Percentiles rank a stretch among this genome's conserved stretches.
Conservation (phyloP, 495 filamentous ascomycete genomes). For the Friedmanniomyces endolithicus region DNA sequence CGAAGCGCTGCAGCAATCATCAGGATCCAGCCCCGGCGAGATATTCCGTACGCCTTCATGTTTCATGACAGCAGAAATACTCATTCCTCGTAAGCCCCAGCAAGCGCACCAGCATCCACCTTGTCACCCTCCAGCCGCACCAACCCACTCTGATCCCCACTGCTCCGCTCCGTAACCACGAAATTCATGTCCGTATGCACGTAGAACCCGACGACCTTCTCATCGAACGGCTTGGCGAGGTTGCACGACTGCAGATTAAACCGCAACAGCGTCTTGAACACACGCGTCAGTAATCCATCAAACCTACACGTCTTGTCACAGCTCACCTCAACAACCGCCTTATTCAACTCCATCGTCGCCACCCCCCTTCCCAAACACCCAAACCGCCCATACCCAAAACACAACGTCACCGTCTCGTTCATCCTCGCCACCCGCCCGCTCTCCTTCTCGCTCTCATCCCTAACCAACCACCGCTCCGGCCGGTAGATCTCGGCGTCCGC, state of each 20-base stretch:
- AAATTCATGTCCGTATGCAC: conserved; percentile 23
- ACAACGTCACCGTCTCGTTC: conserved; percentile 20
- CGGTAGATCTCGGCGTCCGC: conserved; percentile 21
- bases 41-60: no score
- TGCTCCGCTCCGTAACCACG: conserved; percentile 13
- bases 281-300: not conserved
- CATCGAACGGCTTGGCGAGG: conserved; percentile 21
- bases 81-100: conserved; percentile 10
- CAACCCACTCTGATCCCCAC: not conserved
- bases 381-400: conserved; percentile 23
- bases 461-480: conserved; percentile 21
- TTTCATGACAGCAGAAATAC: no score
- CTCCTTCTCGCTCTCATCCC: conserved; percentile 11
- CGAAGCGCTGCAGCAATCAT: no score
- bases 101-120: conserved; percentile 5
- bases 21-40: no score
- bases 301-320: not conserved
- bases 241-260: conserved; percentile 23
- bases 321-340: conserved; percentile 21
- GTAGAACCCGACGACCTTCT: conserved; percentile 22
- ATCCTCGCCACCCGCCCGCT: conserved; percentile 11
- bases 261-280: conserved; percentile 18
- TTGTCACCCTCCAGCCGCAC: not conserved
- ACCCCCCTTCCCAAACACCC: conserved; percentile 23
- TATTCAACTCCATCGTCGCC: conserved; percentile 24